Base-by-base conservation (phyloP, 1,139 yeast genomes). In the Saccharomyces pastorianus region DNA sequence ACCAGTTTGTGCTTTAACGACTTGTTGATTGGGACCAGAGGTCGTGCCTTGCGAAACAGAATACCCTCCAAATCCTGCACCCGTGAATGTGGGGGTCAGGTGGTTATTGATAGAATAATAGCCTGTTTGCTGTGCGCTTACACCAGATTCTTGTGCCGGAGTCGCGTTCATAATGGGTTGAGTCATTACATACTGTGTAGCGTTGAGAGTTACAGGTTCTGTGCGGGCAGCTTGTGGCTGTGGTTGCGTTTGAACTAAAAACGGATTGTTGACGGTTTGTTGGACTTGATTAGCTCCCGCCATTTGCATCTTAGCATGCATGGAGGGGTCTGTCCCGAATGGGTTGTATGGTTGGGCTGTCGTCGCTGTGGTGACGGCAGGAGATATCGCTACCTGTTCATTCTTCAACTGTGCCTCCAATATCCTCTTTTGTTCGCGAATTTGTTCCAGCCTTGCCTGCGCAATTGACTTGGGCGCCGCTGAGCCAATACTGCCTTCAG, bases 21-120 rank as follows among this genome's bases (percentile, higher is more conserved):
- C 20, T 13, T 48, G 41, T 41, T 49, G 42, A 25, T 13, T 29
- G 51, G 5, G 8, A n/a, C 23, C 25, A 25, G 31, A 9, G 48
- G 23, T 47, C 5, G 31, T 31, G 26, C 11, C 8, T 11, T 23
- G 51, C 6, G 28, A 46, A n/a, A 47, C 29, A 28, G 42, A 50
- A 62, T 77, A 78, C 4, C 83, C 83, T 17, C 84, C 84, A 68
- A 80, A 80, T 0, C 85, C 85, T 47, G 76, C 76, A 11, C 85
- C 85, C 14, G 86, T 81, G 59, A 70, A 73, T 1, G 74, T 63
- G 32, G 79, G 69, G 48, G 65, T 55, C 46, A 67, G 55, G 20
- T 58, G 55, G n/a, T 59, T 51, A 41, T 63, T 54, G 44, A 56
- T 50, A 26, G 61, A 48, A 34, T 63, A 50, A 31, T 51, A 48